Percentiles rank a stretch among this genome's conserved stretches.
These are phyloP conservation scores for Geotrichum klebahnii DNA, from an alignment of 1,139 yeast genomes.

Conservation along the genomic window DNA sequence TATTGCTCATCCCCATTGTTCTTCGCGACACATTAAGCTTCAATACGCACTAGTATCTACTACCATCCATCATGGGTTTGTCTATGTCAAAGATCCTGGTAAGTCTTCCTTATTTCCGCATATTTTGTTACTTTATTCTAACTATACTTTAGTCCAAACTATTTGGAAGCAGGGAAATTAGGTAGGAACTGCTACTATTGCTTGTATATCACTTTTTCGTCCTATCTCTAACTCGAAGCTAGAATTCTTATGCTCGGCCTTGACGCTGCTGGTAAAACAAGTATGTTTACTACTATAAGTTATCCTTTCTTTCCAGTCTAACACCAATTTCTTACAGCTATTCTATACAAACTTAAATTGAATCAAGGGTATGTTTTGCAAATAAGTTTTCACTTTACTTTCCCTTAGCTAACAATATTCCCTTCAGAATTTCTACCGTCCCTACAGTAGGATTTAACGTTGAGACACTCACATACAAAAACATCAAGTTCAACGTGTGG, in stretches of 20 bases:
- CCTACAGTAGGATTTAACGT: constrained; percentile 96
- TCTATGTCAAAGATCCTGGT: constrained; percentile 48
- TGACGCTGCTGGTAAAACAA: constrained; percentile 90
- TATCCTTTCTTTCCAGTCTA: background rate
- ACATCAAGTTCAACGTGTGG: constrained; percentile 90
- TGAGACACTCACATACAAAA: constrained; percentile 84
- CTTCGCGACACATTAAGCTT: too few species aligned
- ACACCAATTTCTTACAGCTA: constrained; percentile 37
- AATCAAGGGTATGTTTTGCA: constrained; percentile 56
- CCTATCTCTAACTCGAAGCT: background rate
- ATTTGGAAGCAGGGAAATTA: constrained; percentile 45
- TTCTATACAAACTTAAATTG: constrained; percentile 65
- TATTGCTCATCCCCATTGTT: too few species aligned
- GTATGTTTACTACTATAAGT: constrained; percentile 37
- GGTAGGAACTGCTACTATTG: constrained; percentile 24
- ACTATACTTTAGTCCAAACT: constrained; percentile 40
- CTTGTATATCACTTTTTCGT: background rate
- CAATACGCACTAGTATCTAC: background rate
- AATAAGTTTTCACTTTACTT: background rate
- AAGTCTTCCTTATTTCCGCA: constrained; percentile 23
- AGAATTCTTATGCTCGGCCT: constrained; percentile 86
- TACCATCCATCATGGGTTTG: constrained; percentile 42
- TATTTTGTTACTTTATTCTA: background rate
- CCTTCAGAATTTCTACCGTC: constrained; percentile 60
- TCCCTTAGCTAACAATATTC: background rate